phyloP scores from a whole-genome alignment of 1,284 basidiomycete genomes.

The Leucoagaricus sp. region DNA sequence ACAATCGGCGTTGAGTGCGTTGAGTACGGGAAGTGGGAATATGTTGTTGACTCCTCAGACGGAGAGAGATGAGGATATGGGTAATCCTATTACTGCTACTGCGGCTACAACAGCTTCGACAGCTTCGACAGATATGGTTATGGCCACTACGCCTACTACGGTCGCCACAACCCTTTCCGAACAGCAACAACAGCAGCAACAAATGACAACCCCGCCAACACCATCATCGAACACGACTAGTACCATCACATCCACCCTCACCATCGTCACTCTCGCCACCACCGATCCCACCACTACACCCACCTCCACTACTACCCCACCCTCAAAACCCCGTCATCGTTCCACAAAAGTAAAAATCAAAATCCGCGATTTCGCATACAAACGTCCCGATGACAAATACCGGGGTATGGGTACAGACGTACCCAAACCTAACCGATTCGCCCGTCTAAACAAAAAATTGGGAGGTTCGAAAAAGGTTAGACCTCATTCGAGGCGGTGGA shows the following conservation, averaged over 20 bases:
- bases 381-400: constrained; percentile 6
- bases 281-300: background rate
- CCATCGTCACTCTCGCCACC: no score
- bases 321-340: background rate
- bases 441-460: constrained; percentile 14
- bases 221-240: background rate
- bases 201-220: background rate
- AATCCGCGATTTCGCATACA: constrained; percentile 15
- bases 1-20: constrained; percentile 9
- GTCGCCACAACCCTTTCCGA: background rate
- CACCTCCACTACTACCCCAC: background rate
- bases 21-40: background rate
- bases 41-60: background rate
- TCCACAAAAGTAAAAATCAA: constrained; percentile 12
- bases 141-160: no score
- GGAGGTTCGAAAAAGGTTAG: constrained; percentile 3
- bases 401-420: constrained; percentile 7
- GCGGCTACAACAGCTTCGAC: background rate
- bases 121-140: no score
- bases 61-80: background rate
- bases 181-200: no score
- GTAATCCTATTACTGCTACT: background rate
- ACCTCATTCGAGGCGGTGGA: constrained; percentile 9
- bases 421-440: constrained; percentile 14
- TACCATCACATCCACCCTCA: background rate